phyloP scores from a whole-genome alignment of 345 rosid species.

The Brassica carinata region DNA sequence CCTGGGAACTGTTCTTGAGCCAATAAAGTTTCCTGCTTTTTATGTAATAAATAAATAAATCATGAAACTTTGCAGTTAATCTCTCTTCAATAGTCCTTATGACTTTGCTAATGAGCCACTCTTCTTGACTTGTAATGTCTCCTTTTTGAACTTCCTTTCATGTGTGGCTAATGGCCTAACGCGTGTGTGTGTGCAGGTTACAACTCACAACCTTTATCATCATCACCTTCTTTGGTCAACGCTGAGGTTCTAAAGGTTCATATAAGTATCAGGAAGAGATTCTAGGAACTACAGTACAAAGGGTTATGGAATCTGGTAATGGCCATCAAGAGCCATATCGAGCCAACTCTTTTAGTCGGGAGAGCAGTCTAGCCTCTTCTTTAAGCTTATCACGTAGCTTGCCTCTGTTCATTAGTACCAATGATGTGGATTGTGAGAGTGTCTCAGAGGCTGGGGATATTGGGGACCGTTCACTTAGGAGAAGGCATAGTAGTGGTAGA shows the following conservation, averaged over 20 bases:
- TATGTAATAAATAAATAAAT: background rate
- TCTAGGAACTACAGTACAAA: background rate
- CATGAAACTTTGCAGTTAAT: background rate
- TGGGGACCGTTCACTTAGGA: constrained; percentile 72
- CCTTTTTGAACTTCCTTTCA: background rate
- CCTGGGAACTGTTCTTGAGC: constrained; percentile 3
- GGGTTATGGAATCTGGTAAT: constrained; percentile 50
- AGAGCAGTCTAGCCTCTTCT: constrained; percentile 56
- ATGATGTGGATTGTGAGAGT: constrained; percentile 55
- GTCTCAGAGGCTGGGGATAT: constrained; percentile 93
- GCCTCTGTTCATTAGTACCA: constrained; percentile 39
- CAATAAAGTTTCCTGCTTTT: background rate
- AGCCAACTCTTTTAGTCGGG: constrained; percentile 45
- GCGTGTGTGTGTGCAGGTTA: background rate
- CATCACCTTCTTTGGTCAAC: constrained; percentile 14
- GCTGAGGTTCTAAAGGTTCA: background rate
- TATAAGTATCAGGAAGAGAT: background rate
- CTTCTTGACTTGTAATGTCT: constrained; percentile 4
- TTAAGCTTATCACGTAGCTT: constrained; percentile 45
- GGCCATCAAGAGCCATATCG: constrained; percentile 23
- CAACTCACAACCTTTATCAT: constrained; percentile 6
- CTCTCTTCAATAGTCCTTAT: background rate
- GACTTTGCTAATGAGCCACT: background rate
- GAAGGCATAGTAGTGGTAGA: constrained; percentile 48
- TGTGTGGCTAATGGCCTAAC: background rate